Evolutionary conservation across 148 eudicot genomes (phyloP), one percentile per base, ranked within the genome.

Genomic region (Persicaria tinctoria): DNA sequence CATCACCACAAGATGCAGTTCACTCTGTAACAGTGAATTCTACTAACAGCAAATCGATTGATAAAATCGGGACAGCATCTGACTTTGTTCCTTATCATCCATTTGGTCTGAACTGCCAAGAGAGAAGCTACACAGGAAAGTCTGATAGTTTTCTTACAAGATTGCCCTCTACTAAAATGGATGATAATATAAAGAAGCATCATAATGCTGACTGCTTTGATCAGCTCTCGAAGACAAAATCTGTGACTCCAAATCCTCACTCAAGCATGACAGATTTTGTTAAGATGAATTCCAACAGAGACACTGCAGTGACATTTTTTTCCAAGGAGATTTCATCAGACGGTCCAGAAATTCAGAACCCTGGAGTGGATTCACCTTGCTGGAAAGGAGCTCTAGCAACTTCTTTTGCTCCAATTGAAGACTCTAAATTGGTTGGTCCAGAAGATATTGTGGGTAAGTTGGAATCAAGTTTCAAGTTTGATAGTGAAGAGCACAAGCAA

Each of bases 291-390:
- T 78, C 51, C 68, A 48, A 81, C 51, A 32, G 13, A 78, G 82
- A 80, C 82, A 60, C 48, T 73, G 74, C 71, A 80, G 83, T 83
- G 82, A 71, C 77, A 27, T 72, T 81, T 5, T 68, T 45, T 78
- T 75, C 86, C 46, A 8, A 79, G 80, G 88, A 85, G 62, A 84
- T 80, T 56, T 62, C 78, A 75, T 73, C 84, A 41, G 91, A 83
- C 68, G 72, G 73, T 69, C 70, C 86, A 70, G 97, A 92, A 70
- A 76, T 57, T 73, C 76, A 84, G 74, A 85, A 81, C 69, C 79
- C 84, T 72, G 87, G 85, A 56, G 94, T 83, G 74, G 98, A 93
- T 86, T 93, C 98, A 51, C 98, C 98, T 6, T 93, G 98, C 83
- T 93, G 98, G 98, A 89, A 83, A 89, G 97, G 98, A 73, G 41